Conservation (phyloP, 306 rosid species). For the Trifolium subterraneum region DNA sequence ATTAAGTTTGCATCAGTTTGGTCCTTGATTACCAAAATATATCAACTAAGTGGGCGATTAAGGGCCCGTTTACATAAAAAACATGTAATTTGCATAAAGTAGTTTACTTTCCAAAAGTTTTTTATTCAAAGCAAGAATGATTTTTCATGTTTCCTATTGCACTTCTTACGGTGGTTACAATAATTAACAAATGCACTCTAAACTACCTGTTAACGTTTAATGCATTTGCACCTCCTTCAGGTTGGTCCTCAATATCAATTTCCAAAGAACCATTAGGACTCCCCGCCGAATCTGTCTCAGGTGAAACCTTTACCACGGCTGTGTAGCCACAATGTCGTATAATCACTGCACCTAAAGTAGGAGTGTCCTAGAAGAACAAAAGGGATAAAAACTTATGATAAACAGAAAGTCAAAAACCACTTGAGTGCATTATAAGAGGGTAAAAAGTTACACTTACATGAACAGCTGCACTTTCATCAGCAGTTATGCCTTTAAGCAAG, state of each 20-base stretch:
- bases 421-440: conserved; percentile 18
- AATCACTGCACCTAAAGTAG: conserved; percentile 85
- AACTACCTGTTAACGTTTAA: conserved; percentile 88
- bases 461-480: conserved; percentile 98
- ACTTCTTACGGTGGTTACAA: not conserved
- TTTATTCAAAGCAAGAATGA: not conserved
- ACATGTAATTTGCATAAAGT: not conserved
- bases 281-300: conserved; percentile 61
- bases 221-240: conserved; percentile 96
- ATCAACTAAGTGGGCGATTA: conserved; percentile 20
- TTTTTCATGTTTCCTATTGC: not conserved
- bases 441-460: conserved; percentile 67
- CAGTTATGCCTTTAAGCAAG: conserved; percentile 95
- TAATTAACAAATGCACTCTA: not conserved
- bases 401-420: not conserved
- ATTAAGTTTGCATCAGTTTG: conserved; percentile 6
- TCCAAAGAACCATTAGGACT: conserved; percentile 63
- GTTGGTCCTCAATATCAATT: conserved; percentile 91
- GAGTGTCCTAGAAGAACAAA: conserved; percentile 73
- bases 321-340: conserved; percentile 91
- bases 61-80: not conserved
- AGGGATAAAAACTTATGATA: conserved; percentile 25
- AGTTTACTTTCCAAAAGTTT: not conserved
- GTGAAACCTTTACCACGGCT: conserved; percentile 85
- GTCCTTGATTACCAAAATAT: conserved; percentile 19